Evolutionary conservation across 164 flowering plant genomes (phyloP), one percentile per base, ranked within the genome.

Genomic region (Piper longum): DNA sequence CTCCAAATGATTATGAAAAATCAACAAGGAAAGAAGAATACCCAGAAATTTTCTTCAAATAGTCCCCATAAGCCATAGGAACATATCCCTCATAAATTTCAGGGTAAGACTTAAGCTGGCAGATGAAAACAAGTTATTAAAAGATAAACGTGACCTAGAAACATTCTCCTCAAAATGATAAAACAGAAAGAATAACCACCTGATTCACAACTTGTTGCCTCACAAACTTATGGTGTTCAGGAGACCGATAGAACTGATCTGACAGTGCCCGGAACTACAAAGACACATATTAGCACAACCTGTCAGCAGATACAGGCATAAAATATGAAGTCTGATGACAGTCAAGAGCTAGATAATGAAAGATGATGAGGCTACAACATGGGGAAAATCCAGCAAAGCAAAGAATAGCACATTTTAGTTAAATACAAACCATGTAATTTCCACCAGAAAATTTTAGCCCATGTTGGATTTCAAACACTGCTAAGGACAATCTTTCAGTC

Each of bases 191-290:
- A 39, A 41, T 43, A 43, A 67, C 71, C 71, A 90, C 97, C 97
- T 90, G 95, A 62, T 70, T 66, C 67, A 85, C 79, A 71, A 91
- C 72, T 75, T 80, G 85, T 56, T 82, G 73, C 76, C 96, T 80
- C 66, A 91, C 96, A 79, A 80, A 75, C 66, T 79, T 80, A 69
- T 89, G 98, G 79, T 89, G 86, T 62, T 87, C 91, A 52, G 85
- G 58, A 64, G 83, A 72, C n/a, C 96, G 88, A 72, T 91, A 91
- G 61, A 91, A 82, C 72, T 91, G 98, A 77, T 91, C 98, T 65
- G 98, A 89, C 60, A 91, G 68, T 60, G 98, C 79, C 43, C 98
- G 95, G 57, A 91, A 91, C 98, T 91, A 83, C 16, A 55, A 70
- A 71, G 7, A 18, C 51, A 26, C 19, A 62, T 41, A 57, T 16